phyloP scores from a whole-genome alignment of 2,329 filamentous ascomycete genomes.

The Cadophora luteo-olivacea region DNA sequence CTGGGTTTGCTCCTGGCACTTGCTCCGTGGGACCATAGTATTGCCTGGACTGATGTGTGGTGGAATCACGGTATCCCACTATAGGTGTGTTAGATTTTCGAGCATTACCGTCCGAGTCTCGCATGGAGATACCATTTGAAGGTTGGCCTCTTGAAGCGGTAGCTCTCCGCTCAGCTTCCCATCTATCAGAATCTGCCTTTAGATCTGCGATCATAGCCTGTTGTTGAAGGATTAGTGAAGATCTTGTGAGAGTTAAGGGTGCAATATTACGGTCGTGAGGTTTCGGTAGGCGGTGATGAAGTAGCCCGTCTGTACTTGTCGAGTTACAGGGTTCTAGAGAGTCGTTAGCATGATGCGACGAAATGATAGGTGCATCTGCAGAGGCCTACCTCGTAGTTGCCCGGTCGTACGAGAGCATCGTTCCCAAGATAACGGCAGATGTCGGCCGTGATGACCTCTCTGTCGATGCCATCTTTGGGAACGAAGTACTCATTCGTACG shows the following conservation, averaged over 20 bases:
- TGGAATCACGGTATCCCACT: constrained; percentile 46
- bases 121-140: constrained; percentile 45
- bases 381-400: constrained; percentile 71
- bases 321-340: constrained; percentile 58
- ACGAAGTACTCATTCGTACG: constrained; percentile 82
- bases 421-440: constrained; percentile 86
- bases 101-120: constrained; percentile 43
- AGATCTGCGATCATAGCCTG: constrained; percentile 62
- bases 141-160: constrained; percentile 40
- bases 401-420: constrained; percentile 79
- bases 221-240: constrained; percentile 32
- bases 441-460: constrained; percentile 84
- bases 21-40: constrained; percentile 45
- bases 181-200: constrained; percentile 58
- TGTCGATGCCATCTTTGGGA: constrained; percentile 79
- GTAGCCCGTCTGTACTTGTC: constrained; percentile 72
- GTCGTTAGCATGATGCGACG: constrained; percentile 20
- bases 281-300: constrained; percentile 82
- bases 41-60: constrained; percentile 46
- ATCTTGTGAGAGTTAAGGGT: constrained; percentile 32
- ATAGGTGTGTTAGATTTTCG: constrained; percentile 46
- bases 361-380: constrained; percentile 7
- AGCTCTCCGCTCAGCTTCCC: constrained; percentile 48
- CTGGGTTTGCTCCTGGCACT: constrained; percentile 28
- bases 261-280: constrained; percentile 68